Conservation (phyloP, 495 filamentous ascomycete genomes). For the Delitschia confertaspora region DNA sequence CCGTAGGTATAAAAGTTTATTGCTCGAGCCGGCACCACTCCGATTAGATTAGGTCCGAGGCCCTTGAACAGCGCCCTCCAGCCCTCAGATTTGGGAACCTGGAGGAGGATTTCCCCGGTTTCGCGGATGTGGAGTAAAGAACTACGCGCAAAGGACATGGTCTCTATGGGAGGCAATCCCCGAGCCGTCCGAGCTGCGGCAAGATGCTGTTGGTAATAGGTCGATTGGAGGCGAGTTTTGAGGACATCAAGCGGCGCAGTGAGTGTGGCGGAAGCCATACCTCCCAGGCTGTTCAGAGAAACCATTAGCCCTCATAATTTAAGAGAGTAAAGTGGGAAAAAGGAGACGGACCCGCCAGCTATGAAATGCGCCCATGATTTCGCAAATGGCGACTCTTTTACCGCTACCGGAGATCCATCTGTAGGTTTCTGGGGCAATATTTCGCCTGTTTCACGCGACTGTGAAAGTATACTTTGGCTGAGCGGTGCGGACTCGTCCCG, state of each 20-base stretch:
- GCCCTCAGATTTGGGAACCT: slow-evolving; percentile 69
- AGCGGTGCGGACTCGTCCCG: slow-evolving; percentile 7
- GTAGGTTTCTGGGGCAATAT: slow-evolving; percentile 39
- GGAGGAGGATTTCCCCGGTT: slow-evolving; percentile 69
- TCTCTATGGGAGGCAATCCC: slow-evolving; percentile 39
- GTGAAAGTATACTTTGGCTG: slow-evolving; percentile 31
- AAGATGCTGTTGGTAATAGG: slow-evolving; percentile 73
- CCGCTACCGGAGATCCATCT: slow-evolving; percentile 32
- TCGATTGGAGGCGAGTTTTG: slow-evolving; percentile 81
- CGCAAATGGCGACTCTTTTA: slow-evolving; percentile 43
- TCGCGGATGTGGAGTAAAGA: slow-evolving; percentile 58
- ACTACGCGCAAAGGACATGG: slow-evolving; percentile 40
- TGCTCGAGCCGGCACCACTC: slow-evolving; percentile 75
- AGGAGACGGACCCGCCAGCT: slow-evolving; percentile 64
- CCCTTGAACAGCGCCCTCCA: slow-evolving; percentile 82
- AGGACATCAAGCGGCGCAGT: slow-evolving; percentile 86
- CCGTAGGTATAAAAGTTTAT: slow-evolving; percentile 89
- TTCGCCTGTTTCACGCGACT: slow-evolving; percentile 57
- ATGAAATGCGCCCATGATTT: slow-evolving; percentile 87
- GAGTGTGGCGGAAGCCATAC: slow-evolving; percentile 77
- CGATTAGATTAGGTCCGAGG: slow-evolving; percentile 76
- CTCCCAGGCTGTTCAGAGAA: slow-evolving; percentile 53
- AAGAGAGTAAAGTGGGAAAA: no score
- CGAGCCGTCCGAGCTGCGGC: slow-evolving; percentile 39
- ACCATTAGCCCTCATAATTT: slow-evolving; percentile 14